Conservation (phyloP, 768 basidiomycete genomes). For the Agaricus blazei region DNA sequence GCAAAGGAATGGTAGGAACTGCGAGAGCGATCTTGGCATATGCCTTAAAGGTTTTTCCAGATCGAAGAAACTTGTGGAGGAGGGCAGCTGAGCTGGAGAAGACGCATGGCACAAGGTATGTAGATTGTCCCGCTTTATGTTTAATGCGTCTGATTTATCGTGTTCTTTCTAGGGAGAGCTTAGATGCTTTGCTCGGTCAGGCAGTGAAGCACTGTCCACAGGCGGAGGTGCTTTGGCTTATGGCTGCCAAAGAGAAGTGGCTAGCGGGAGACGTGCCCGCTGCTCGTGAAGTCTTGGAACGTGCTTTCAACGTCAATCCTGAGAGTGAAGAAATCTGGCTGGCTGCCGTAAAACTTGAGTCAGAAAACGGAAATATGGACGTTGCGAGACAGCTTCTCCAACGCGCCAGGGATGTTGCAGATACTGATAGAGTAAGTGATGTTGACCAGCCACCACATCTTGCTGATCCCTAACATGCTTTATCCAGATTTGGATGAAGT, state of each 20-base stretch:
- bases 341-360: constrained; percentile 94
- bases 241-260: constrained; percentile 99
- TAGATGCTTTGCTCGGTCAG: constrained; percentile 74
- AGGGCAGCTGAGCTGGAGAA: constrained; percentile 93
- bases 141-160: background rate
- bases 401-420: constrained; percentile 85
- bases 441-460: background rate
- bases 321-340: constrained; percentile 98
- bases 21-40: constrained; percentile 88
- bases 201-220: constrained; percentile 92
- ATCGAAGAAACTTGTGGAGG: constrained; percentile 81
- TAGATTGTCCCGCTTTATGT: background rate
- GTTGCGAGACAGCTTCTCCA: constrained; percentile 84
- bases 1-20: constrained; percentile 70
- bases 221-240: constrained; percentile 95
- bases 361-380: constrained; percentile 87
- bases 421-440: constrained; percentile 76
- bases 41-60: constrained; percentile 87
- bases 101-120: constrained; percentile 74
- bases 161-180: constrained; percentile 52
- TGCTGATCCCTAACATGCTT: constrained; percentile 4
- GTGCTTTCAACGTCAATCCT: constrained; percentile 90
- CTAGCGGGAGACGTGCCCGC: constrained; percentile 79
- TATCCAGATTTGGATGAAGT: constrained; percentile 97
- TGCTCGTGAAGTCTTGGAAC: constrained; percentile 85